Conservation (phyloP, 768 basidiomycete species). For the Boletus coccyginus region DNA sequence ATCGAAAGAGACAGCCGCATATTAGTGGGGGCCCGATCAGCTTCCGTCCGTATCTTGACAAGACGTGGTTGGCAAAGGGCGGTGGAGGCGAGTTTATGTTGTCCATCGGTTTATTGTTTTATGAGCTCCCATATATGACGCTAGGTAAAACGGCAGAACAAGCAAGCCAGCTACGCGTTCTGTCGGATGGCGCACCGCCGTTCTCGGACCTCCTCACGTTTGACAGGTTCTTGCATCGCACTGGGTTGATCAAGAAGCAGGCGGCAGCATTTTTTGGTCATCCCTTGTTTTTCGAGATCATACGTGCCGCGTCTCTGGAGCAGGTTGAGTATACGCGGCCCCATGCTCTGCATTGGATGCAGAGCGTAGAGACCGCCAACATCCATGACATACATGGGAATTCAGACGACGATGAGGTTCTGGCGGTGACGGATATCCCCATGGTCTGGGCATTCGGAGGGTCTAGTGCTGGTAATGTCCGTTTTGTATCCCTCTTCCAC, state of each 20-base stretch:
- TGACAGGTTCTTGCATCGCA: constrained; percentile 47
- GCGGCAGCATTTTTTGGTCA: constrained; percentile 33
- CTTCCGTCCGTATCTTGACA: constrained; percentile 48
- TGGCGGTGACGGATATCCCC: constrained; percentile 6
- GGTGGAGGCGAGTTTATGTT: constrained; percentile 44
- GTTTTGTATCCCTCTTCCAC: neutral
- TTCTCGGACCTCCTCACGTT: constrained; percentile 42
- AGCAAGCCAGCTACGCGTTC: neutral
- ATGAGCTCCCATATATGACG: constrained; percentile 48
- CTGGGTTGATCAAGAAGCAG: constrained; percentile 37
- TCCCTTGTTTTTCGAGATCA: constrained; percentile 48
- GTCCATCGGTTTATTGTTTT: constrained; percentile 43
- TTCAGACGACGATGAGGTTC: neutral
- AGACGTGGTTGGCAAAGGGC: constrained; percentile 43
- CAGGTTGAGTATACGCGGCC: neutral
- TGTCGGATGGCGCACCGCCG: constrained; percentile 32
- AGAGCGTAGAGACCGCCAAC: neutral
- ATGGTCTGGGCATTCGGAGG: constrained; percentile 15
- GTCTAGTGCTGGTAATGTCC: constrained; percentile 31
- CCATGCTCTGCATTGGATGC: constrained; percentile 25
- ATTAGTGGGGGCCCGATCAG: constrained; percentile 48
- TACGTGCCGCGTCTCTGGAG: constrained; percentile 6
- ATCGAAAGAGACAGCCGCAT: constrained; percentile 48
- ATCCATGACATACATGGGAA: neutral
- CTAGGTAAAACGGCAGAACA: constrained; percentile 16